Evolutionary conservation across 345 rosid genomes (phyloP), one percentile per base, ranked within the genome.

Genomic region (Microthlaspi erraticum): DNA sequence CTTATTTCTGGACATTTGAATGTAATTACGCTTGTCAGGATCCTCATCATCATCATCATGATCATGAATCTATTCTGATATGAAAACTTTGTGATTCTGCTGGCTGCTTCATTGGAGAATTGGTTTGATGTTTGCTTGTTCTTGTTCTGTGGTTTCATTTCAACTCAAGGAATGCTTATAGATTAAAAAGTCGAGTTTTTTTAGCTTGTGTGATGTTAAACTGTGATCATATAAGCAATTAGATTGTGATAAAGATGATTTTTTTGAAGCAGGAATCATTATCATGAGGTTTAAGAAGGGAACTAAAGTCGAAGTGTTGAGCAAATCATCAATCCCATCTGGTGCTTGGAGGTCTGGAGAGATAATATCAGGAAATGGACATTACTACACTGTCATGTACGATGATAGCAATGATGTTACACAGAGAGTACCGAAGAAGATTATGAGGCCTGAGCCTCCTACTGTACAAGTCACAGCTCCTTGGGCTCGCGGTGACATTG

Each of bases 281-380:
- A 67, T 6, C 59, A 89, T 87, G 91, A 85, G 84, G 65, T 82
- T 84, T 73, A 84, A 68, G 75, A 85, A 81, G 69, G 92, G 93
- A 61, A 75, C 73, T 62, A 83, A 80, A 71, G 96, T 91, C 2
- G 96, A 89, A 81, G 88, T 91, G 44, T 74, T 87, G 74, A 83
- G 79, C 79, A 81, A 70, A 72, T 82, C 65, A 43, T 87, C 71
- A 44, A 80, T 79, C 63, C 90, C 93, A 9, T 86, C 86, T 6
- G 86, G 91, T 60, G 86, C 84, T 6, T 91, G 97, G 97, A 82
- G 79, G 13, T 77, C 86, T 23, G 97, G 86, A 32, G 85, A 87
- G 86, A 89, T 91, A 72, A 57, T 84, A 31, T 77, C 83, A 0
- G 86, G 90, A 10, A 85, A 87, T 76, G 92, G 91, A 59, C 85